Base-by-base conservation (phyloP, 345 rosid species). In the Acer saccharum region DNA sequence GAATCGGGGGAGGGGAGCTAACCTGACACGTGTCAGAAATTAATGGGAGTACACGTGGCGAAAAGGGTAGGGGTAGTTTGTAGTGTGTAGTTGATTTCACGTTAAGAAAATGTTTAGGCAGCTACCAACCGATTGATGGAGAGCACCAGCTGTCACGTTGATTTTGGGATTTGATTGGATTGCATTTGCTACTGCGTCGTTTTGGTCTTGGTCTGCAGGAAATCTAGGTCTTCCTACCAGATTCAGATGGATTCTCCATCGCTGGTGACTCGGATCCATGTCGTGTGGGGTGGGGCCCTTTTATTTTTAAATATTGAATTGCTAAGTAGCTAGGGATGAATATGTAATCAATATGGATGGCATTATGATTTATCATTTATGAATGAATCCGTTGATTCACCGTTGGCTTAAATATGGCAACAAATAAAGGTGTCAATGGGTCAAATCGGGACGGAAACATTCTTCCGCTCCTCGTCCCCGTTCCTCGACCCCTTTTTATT, bases 1-100 rank as follows among this genome's bases (percentile, higher is more conserved):
- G 39, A 21, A 8, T 20, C 7, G 69, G 14, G 18, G 29, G n/a
- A n/a, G 0, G 1, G 0, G 7, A 14, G 13, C 60, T 16, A 18
- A 23, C 61, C 46, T 4, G n/a, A 64, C 77, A 48, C 77, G 69
- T 48, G 77, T 64, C 62, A 6, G 7, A 0, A 63, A 63, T 73
- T 11, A 64, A 44, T 17, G 4, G 6, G 0, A 1, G 10, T 7
- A 25, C 23, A 41, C 44, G 69, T 74, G 69, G 61, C 69, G 10
- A 14, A 44, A 23, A 10, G 13, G 23, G 16, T 13, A 6, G 12
- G 50, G 46, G 10, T 43, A 9, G 50, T 46, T 46, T 46, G 50
- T 25, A 62, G 18, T 17, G 46, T 64, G 48, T 27, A 0, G 69
- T 74, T 74, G 77, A 64, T 69, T 74, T 74, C 77, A 44, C 77